These are phyloP conservation scores for Psilocybe subaeruginosa DNA, from an alignment of 768 basidiomycete genomes.

Conservation along the genomic window DNA sequence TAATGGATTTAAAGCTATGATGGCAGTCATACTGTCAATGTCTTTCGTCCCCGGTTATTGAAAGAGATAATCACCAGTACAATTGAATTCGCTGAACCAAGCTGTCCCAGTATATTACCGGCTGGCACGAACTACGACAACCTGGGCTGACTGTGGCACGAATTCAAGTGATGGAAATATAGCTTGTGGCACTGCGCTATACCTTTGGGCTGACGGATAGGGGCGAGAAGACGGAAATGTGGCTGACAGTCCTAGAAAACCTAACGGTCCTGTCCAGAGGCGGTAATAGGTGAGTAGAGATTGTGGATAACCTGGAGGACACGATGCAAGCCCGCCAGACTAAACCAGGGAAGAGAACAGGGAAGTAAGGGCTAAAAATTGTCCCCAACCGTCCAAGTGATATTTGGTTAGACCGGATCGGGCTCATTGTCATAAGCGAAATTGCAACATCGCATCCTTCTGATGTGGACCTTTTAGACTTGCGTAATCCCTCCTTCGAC, in stretches of 20 bases:
- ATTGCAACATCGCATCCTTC: conserved; percentile 11
- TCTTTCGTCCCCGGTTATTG: background rate
- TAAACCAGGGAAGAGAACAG: conserved; percentile 16
- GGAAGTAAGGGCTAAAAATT: conserved; percentile 14
- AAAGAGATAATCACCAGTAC: background rate
- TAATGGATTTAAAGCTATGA: conserved; percentile 7
- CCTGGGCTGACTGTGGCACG: background rate
- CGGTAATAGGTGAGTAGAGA: conserved; percentile 5
- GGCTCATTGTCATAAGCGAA: conserved; percentile 10
- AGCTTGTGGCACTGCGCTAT: background rate
- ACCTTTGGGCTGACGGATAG: background rate
- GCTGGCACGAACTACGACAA: background rate
- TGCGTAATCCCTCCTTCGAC: background rate
- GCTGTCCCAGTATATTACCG: background rate
- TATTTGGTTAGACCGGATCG: conserved; percentile 3
- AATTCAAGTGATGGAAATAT: background rate
- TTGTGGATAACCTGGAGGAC: conserved; percentile 10
- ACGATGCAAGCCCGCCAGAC: conserved; percentile 19
- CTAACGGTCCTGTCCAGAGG: conserved; percentile 7
- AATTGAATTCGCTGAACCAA: background rate
- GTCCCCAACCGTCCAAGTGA: conserved; percentile 6
- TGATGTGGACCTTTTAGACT: conserved; percentile 5
- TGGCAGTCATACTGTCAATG: background rate
- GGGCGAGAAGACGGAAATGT: background rate
- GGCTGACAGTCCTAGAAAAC: conserved; percentile 10